These are phyloP conservation scores for Xylaria venustula DNA, from an alignment of 495 filamentous ascomycete species.

Conservation along the genomic window DNA sequence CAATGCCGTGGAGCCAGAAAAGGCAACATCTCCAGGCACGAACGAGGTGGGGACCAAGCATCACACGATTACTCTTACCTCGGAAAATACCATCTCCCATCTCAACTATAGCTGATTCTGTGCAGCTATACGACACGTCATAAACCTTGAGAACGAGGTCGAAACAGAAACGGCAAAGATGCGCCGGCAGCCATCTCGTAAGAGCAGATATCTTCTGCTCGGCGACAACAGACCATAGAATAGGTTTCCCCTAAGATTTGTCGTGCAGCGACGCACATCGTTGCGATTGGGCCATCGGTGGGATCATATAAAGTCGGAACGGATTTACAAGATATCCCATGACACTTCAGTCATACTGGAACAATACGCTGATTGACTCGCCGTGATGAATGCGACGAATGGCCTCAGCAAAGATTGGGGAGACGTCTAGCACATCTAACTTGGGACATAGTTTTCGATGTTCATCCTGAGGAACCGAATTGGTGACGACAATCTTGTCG, in stretches of 20 bases:
- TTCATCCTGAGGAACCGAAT: conserved; percentile 87
- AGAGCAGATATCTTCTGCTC: conserved; percentile 1
- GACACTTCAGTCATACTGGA: conserved; percentile 73
- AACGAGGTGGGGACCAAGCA: conserved; percentile 5
- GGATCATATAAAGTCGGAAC: not conserved
- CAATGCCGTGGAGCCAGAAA: not conserved
- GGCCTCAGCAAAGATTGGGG: conserved; percentile 92
- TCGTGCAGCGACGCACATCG: not conserved
- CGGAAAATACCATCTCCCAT: conserved; percentile 1
- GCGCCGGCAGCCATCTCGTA: conserved; percentile 1
- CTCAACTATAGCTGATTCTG: conserved; percentile 1
- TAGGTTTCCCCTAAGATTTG: not conserved
- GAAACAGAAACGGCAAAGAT: conserved; percentile 4
- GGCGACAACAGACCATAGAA: not conserved
- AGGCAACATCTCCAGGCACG: not conserved
- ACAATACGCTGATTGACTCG: conserved; percentile 95
- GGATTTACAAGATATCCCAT: not conserved
- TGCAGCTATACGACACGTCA: not conserved
- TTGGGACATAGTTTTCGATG: conserved; percentile 75
- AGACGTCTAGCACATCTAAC: conserved; percentile 89
- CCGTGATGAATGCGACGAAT: conserved; percentile 96
- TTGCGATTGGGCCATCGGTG: not conserved
- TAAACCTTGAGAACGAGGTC: conserved; percentile 2
- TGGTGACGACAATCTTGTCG: conserved; percentile 91
- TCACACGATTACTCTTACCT: conserved; percentile 8